Base-by-base conservation (phyloP, 2,329 filamentous ascomycete genomes). In the Blastomyces gilchristii region DNA sequence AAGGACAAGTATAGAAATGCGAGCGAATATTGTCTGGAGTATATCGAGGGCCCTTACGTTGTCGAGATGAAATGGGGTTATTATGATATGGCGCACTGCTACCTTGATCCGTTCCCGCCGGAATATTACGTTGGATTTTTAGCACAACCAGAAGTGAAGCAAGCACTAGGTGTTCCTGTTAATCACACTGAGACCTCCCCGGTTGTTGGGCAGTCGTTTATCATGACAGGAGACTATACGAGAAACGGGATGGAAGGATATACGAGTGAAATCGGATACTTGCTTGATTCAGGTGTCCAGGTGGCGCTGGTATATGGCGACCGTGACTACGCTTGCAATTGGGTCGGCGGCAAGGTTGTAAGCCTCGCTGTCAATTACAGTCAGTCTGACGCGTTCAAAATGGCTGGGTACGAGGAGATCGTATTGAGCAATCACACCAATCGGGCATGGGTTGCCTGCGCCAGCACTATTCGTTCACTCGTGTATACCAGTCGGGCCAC, bases 121-220 rank as follows among this genome's bases (percentile, higher is more conserved):
- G 73, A 77, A 9, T 83, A 81, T 71, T 80, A 80, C 68, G 69
- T 78, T 11, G 81, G 81, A 47, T 90, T 87, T 72, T 79, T 92
- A 61, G 88, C 88, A 69, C 80, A 81, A 52, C 78, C 79, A 9
- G 67, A 72, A 4, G 78, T 89, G 1, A 82, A 84, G 65, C 71
- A 81, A 22, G 82, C 83, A 1, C 80, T 90, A 28, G 86, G 87
- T 14, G 81, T 86, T 0, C 82, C 82, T 8, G 72, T 87, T 58
- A 87, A 87, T 71, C 87, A 39, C 9, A 39, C 37, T 2, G 37
- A 65, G 11, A 74, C 73, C 22, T 85, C 80, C 69, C 67, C 69
- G 25, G 74, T 76, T 8, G 79, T 87, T 16, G 77, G 71, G 47
- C 66, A 67, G 5, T 80, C 77, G 14, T 85, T 85, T 67, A 69